phyloP scores from a whole-genome alignment of 768 basidiomycete genomes.

The Trametes elegans region DNA sequence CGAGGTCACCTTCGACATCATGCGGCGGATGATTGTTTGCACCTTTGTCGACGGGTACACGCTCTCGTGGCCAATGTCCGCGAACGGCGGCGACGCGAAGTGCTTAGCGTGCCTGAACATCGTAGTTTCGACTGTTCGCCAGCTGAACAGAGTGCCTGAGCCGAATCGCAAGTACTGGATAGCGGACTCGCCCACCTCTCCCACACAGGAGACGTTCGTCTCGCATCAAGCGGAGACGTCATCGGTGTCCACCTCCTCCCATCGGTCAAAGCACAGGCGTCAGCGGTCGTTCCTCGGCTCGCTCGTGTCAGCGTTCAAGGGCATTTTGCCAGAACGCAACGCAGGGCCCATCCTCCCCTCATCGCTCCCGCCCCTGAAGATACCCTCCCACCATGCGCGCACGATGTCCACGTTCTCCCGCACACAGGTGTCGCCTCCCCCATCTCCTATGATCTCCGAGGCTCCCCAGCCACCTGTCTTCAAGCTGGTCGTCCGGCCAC shows the following conservation, averaged over 20 bases:
- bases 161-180: background rate
- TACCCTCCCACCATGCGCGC: constrained; percentile 14
- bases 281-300: constrained; percentile 70
- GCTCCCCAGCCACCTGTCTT: constrained; percentile 26
- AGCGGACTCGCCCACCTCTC: background rate
- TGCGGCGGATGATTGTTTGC: constrained; percentile 44
- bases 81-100: constrained; percentile 23
- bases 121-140: constrained; percentile 50
- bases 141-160: background rate
- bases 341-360: constrained; percentile 15
- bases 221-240: constrained; percentile 5
- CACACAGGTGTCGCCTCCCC: constrained; percentile 24
- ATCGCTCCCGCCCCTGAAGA: constrained; percentile 12
- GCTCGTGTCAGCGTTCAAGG: constrained; percentile 50
- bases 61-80: constrained; percentile 46
- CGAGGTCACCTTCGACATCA: constrained; percentile 63
- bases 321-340: constrained; percentile 16
- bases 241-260: constrained; percentile 4
- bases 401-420: constrained; percentile 24
- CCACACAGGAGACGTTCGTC: background rate
- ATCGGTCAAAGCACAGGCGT: constrained; percentile 56
- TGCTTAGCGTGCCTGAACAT: constrained; percentile 46
- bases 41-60: constrained; percentile 55
- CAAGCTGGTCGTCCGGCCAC: constrained; percentile 22
- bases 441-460: constrained; percentile 31